Evolutionary conservation across 2,329 filamentous ascomycete species (phyloP).

Genomic region (Teratosphaeria gauchensis): DNA sequence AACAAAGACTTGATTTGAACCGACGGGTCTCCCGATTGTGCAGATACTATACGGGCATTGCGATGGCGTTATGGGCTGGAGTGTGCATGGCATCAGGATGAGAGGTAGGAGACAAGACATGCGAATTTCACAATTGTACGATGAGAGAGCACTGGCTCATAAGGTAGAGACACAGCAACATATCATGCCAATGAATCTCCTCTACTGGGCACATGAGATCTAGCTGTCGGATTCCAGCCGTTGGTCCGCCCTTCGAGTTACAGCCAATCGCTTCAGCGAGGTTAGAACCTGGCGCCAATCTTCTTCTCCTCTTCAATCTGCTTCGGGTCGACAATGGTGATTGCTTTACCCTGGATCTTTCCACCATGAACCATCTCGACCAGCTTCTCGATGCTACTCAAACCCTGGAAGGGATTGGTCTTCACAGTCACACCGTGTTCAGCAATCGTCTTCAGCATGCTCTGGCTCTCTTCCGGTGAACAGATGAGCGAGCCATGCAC

Average conservation of each 20-base stretch:
- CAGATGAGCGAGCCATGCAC: constrained; percentile 35
- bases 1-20: constrained; percentile 53
- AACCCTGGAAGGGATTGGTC: constrained; percentile 43
- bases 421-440: constrained; percentile 38
- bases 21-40: not conserved
- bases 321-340: constrained; percentile 42
- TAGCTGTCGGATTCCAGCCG: not conserved
- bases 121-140: not conserved
- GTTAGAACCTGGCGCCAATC: constrained; percentile 27
- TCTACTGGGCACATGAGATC: not conserved
- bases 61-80: constrained; percentile 2
- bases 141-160: not conserved
- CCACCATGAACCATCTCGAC: constrained; percentile 42
- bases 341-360: constrained; percentile 46
- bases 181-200: not conserved
- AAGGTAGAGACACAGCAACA: not conserved
- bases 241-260: not conserved
- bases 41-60: not conserved
- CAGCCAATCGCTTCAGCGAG: not conserved
- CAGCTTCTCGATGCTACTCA: constrained; percentile 44
- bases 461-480: constrained; percentile 23
- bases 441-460: constrained; percentile 27
- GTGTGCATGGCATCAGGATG: not conserved
- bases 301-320: constrained; percentile 38
- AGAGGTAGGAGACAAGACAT: not conserved